Percentiles rank a stretch among this genome's conserved stretches.
These are phyloP conservation scores for Dactylellina cionopaga DNA, from an alignment of 2,329 filamentous ascomycete genomes.

Conservation along the genomic window DNA sequence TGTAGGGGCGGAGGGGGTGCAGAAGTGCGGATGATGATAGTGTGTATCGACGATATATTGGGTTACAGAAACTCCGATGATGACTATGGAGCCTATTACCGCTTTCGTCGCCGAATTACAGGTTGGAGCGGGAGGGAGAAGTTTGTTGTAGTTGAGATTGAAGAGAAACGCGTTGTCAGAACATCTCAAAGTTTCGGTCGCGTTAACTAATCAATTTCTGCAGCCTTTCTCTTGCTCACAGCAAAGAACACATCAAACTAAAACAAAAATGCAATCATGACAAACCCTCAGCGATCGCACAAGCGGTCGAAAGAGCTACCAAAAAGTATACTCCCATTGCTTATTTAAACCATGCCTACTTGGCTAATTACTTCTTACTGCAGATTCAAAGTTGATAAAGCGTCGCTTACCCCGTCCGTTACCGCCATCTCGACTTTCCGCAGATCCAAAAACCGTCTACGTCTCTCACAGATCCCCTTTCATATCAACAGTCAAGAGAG, in stretches of 20 bases:
- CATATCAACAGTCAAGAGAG: constrained; percentile 73
- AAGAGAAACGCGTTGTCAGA: constrained; percentile 48
- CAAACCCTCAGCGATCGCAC: constrained; percentile 23
- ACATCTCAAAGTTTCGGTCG: constrained; percentile 13
- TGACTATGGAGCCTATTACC: too few relatives aligned
- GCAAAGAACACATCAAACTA: background rate
- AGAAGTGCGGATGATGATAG: background rate
- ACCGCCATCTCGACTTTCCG: constrained; percentile 39
- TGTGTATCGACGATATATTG: background rate
- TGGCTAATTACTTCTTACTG: background rate
- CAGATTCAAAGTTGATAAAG: constrained; percentile 36
- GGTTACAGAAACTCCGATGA: too few relatives aligned
- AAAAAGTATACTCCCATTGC: background rate
- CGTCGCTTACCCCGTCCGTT: constrained; percentile 32
- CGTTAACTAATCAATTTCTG: constrained; percentile 44
- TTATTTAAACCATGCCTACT: background rate
- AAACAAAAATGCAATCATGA: constrained; percentile 29
- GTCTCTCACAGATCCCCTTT: constrained; percentile 73
- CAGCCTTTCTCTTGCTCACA: background rate
- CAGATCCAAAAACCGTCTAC: constrained; percentile 66
- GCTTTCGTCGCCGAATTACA: background rate
- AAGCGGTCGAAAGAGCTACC: constrained; percentile 55
- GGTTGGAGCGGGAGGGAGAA: background rate
- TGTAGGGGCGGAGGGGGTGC: background rate
- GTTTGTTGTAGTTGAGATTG: background rate